phyloP scores from a whole-genome alignment of 1,139 yeast genomes.

The Candida buenavistaensis region DNA sequence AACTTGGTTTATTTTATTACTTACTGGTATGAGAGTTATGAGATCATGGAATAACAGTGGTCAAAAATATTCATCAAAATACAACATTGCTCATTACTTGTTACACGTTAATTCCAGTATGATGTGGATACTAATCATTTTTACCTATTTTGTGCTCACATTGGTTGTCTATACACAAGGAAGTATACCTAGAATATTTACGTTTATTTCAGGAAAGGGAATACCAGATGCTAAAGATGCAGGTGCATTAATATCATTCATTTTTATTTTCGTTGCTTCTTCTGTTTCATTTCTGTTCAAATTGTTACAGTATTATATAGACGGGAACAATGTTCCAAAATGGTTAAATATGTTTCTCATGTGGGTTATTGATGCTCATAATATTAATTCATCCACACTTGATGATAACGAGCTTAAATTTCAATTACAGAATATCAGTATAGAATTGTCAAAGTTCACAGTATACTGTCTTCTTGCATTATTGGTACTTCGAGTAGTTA shows the following conservation, averaged over 20 bases:
- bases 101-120: slow-evolving; percentile 26
- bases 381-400: slow-evolving; percentile 18
- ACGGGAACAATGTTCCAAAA: slow-evolving; percentile 52
- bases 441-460: slow-evolving; percentile 29
- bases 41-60: slow-evolving; percentile 92
- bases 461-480: slow-evolving; percentile 23
- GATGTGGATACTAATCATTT: slow-evolving; percentile 51
- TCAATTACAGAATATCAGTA: slow-evolving; percentile 26
- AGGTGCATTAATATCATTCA: slow-evolving; percentile 36
- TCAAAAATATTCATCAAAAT: slow-evolving; percentile 61
- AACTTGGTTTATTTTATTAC: slow-evolving; percentile 25
- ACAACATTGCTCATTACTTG: slow-evolving; percentile 50
- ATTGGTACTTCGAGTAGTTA: slow-evolving; percentile 23
- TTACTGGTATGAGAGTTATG: slow-evolving; percentile 55
- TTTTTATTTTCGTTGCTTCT: slow-evolving; percentile 37
- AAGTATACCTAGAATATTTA: slow-evolving; percentile 14
- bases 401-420: slow-evolving; percentile 21
- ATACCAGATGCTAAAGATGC: slow-evolving; percentile 17
- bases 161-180: slow-evolving; percentile 31
- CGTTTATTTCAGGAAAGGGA: slow-evolving; percentile 2
- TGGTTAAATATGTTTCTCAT: slow-evolving; percentile 30
- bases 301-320: slow-evolving; percentile 51
- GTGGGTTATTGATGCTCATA: slow-evolving; percentile 31
- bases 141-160: slow-evolving; percentile 36
- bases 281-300: slow-evolving; percentile 57